Base-by-base conservation (phyloP, 805 yeast genomes). In the Yamadazyma akitaensis region DNA sequence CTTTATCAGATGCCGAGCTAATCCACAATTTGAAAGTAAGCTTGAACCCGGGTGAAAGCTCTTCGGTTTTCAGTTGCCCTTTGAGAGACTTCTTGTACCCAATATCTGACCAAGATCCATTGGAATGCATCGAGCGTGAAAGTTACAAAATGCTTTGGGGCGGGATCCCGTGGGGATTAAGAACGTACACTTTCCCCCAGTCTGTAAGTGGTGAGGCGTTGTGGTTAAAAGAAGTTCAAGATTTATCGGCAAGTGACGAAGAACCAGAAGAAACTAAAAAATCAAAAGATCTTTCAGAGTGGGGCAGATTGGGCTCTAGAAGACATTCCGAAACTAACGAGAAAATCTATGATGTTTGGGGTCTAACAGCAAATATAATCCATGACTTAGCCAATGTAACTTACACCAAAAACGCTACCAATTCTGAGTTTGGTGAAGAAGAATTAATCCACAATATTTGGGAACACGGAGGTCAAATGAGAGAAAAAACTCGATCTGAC, bases 341-440 rank as follows among this genome's bases (percentile, higher is more conserved):
- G 37, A 71, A 75, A 46, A 75, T 82, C 33, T 80, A 85, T 57
- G 86, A 85, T 57, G 82, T 87, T 4, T 86, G 94, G 95, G 95
- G 95, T 0, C 65, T 86, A 32, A 86, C 94, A 0, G 92, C 91
- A 2, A 85, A 84, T 58, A 85, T 86, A 9, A 59, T 86, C n/a
- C 86, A 79, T 55, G 92, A 86, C 59, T 57, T 86, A 25, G 83
- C 89, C 1, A 74, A 73, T 47, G 70, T 85, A 9, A 67, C 77
- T 3, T 77, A 79, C 57, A 40, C 50, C n/a, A 13, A 44, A 2
- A 40, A 38, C 10, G 46, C 50, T 7, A 40, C 37, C 2, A 37
- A 50, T 17, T 41, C 44, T 3, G 48, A 42, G 17, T 59, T 78
- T 38, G 88, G 87, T 2, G 85, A 84, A 52, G 91, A 85, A 59